Evolutionary conservation across 805 yeast species (phyloP).

Genomic region (Torulaspora indica): DNA sequence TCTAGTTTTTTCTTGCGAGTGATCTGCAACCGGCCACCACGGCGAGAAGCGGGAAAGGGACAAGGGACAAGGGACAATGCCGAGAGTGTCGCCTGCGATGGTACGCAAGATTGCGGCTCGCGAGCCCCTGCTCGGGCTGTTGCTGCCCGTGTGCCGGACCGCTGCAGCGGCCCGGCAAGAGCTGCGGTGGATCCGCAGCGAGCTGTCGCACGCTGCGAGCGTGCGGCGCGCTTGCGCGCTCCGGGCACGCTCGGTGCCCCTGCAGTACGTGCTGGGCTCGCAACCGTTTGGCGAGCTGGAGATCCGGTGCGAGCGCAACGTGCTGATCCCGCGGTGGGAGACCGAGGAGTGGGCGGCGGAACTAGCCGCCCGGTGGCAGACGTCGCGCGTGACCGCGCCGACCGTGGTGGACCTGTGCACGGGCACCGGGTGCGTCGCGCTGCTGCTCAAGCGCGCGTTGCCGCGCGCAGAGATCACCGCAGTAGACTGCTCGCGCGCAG

Average conservation of each 20-base stretch:
- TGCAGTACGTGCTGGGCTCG: slow-evolving; percentile 77
- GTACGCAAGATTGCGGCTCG: slow-evolving; percentile 15
- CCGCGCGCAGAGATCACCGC: slow-evolving; percentile 37
- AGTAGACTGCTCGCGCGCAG: slow-evolving; percentile 52
- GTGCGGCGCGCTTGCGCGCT: slow-evolving; percentile 44
- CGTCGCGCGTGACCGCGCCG: slow-evolving; percentile 6
- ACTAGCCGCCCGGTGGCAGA: slow-evolving; percentile 5
- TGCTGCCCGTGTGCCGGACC: slow-evolving; percentile 30
- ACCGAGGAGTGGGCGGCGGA: slow-evolving; percentile 83
- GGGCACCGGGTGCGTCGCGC: slow-evolving; percentile 84
- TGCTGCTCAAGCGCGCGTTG: slow-evolving; percentile 41
- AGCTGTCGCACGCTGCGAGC: slow-evolving; percentile 6
- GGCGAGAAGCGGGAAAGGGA: too few relatives aligned
- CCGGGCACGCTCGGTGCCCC: slow-evolving; percentile 56
- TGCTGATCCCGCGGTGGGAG: slow-evolving; percentile 88
- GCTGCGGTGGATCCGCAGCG: slow-evolving; percentile 27
- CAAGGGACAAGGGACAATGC: slow-evolving; percentile 11
- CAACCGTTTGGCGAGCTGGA: slow-evolving; percentile 81
- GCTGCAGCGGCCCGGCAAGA: slow-evolving; percentile 25
- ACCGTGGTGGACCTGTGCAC: slow-evolving; percentile 74
- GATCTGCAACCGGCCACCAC: too few relatives aligned
- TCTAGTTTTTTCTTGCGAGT: neutral
- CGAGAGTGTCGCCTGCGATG: slow-evolving; percentile 21
- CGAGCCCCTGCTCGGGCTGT: slow-evolving; percentile 23
- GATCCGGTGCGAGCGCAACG: slow-evolving; percentile 56